Conservation (phyloP, 208 protist species). For the Acanthamoeba lenticulata region DNA sequence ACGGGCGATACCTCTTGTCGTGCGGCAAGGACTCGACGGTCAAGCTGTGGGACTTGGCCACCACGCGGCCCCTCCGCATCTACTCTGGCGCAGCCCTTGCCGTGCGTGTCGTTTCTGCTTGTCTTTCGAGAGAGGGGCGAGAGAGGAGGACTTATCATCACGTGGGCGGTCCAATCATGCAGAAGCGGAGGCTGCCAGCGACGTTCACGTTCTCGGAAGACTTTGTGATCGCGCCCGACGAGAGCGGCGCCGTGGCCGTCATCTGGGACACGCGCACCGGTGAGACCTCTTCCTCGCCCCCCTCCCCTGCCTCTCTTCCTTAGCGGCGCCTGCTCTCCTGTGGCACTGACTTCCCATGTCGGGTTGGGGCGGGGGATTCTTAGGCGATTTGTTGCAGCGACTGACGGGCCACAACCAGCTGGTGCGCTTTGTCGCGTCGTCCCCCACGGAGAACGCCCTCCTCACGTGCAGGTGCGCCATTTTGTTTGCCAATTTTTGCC, state of each 20-base stretch:
- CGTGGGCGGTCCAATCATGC: too few relatives aligned
- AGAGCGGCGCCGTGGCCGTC: background rate
- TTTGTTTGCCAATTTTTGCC: too few relatives aligned
- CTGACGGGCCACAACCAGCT: background rate
- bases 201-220: constrained; percentile 21
- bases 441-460: background rate
- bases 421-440: background rate
- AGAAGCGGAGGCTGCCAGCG: background rate
- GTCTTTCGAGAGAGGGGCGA: background rate
- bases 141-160: background rate
- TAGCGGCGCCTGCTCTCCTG: too few relatives aligned
- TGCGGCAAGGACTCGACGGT: constrained; percentile 13
- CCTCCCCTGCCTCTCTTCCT: background rate
- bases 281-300: background rate
- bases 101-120: background rate
- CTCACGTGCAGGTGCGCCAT: constrained; percentile 3
- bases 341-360: background rate
- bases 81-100: background rate
- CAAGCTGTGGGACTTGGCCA: constrained; percentile 33
- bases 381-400: background rate
- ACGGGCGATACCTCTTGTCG: background rate
- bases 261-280: background rate
- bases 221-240: background rate
- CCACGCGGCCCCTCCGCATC: background rate
- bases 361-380: background rate